These are phyloP conservation scores for Misopates orontium DNA, from an alignment of 257 asterid genomes.

Conservation along the genomic window DNA sequence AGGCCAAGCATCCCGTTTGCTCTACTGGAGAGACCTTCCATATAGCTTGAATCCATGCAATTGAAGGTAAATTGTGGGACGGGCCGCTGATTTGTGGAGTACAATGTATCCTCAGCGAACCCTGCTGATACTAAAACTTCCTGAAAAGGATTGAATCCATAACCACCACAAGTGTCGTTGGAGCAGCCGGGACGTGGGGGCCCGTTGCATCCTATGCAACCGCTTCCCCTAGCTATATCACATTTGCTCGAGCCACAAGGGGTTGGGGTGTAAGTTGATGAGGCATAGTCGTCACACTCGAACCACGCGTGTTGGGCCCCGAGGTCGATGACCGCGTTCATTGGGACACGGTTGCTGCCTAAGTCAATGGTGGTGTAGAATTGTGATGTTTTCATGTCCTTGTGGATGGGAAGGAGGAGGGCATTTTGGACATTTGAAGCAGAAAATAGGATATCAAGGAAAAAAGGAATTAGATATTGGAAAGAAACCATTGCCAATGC, in stretches of 20 bases:
- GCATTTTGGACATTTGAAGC: slow-evolving; percentile 27
- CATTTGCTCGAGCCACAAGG: slow-evolving; percentile 38
- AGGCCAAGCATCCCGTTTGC: slow-evolving; percentile 42
- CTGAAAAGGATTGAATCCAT: slow-evolving; percentile 37
- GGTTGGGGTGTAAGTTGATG: slow-evolving; percentile 38
- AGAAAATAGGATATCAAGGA: slow-evolving; percentile 19
- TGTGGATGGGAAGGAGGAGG: slow-evolving; percentile 32
- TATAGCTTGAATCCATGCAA: slow-evolving; percentile 27
- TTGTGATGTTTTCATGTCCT: slow-evolving; percentile 40
- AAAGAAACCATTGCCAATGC: slow-evolving; percentile 2
- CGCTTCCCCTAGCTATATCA: slow-evolving; percentile 23
- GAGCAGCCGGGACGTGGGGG: slow-evolving; percentile 49
- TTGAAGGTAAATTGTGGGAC: slow-evolving; percentile 27
- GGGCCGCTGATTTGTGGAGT: not conserved
- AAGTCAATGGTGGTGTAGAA: slow-evolving; percentile 39
- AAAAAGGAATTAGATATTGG: not conserved
- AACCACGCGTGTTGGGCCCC: slow-evolving; percentile 41
- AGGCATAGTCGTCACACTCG: slow-evolving; percentile 36
- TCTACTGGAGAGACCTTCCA: slow-evolving; percentile 37
- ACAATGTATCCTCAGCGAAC: slow-evolving; percentile 32
- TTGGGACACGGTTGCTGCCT: slow-evolving; percentile 40
- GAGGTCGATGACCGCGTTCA: slow-evolving; percentile 40
- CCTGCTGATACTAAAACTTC: slow-evolving; percentile 28
- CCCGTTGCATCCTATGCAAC: slow-evolving; percentile 36
- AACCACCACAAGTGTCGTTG: slow-evolving; percentile 39